Conservation (phyloP, 139 green algal species). For the Dunaliella sp. region DNA sequence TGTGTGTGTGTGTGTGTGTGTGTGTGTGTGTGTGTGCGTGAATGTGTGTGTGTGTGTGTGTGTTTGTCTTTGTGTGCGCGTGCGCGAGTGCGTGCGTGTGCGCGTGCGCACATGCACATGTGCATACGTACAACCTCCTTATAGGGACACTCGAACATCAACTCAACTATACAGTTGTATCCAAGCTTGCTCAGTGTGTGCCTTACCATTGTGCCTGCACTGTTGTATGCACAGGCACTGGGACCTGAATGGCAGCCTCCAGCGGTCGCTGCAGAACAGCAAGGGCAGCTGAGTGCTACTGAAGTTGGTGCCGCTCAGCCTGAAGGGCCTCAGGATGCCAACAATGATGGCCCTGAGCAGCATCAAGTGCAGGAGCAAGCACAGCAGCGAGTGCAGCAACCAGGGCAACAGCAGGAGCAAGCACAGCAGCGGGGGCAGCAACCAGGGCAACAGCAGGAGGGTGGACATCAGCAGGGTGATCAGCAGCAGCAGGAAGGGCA, state of each 20-base stretch:
- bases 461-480: slow-evolving; percentile 12
- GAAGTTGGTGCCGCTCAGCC: background rate
- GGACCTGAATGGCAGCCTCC: background rate
- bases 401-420: slow-evolving; percentile 13
- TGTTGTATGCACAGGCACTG: background rate
- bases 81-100: too few species aligned
- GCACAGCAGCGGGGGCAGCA: background rate
- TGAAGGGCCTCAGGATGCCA: too few species aligned
- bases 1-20: background rate
- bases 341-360: too few species aligned
- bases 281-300: background rate
- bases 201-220: background rate
- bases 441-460: background rate
- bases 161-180: too few species aligned
- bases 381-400: background rate
- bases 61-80: too few species aligned
- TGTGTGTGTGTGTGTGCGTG: background rate
- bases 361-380: background rate
- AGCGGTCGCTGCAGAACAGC: background rate
- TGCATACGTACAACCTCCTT: too few species aligned
- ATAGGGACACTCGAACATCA: too few species aligned
- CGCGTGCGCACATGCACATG: too few species aligned
- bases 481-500: slow-evolving; percentile 10
- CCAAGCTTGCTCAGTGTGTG: too few species aligned
- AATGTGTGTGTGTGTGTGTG: too few species aligned